These are phyloP conservation scores for Sedum album DNA, from an alignment of 164 flowering plant species.

Conservation along the genomic window DNA sequence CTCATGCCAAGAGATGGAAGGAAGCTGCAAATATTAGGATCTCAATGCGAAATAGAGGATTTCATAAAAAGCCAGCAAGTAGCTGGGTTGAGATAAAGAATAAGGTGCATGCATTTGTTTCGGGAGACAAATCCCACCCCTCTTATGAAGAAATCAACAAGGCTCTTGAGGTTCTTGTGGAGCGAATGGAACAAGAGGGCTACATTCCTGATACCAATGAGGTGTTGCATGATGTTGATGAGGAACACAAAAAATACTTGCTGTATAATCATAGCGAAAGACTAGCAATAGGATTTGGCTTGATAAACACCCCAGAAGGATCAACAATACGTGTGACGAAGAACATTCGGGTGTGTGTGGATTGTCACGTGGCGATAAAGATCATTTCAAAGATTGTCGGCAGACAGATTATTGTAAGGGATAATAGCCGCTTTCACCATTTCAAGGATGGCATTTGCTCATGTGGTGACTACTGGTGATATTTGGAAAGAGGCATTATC, in stretches of 20 bases:
- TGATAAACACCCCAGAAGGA: slow-evolving; percentile 59
- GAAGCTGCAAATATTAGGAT: slow-evolving; percentile 55
- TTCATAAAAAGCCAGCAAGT: slow-evolving; percentile 64
- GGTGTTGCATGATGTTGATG: slow-evolving; percentile 69
- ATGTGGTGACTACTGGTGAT: slow-evolving; percentile 10
- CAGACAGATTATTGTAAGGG: slow-evolving; percentile 10
- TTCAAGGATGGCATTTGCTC: slow-evolving; percentile 8
- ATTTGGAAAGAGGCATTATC: not conserved
- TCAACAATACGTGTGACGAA: slow-evolving; percentile 55
- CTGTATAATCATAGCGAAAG: slow-evolving; percentile 50
- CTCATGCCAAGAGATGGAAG: slow-evolving; percentile 57
- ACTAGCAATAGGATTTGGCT: slow-evolving; percentile 62
- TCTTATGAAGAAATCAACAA: slow-evolving; percentile 36
- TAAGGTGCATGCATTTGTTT: slow-evolving; percentile 52
- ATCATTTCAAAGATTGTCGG: slow-evolving; percentile 9
- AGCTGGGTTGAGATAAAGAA: slow-evolving; percentile 80
- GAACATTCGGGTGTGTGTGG: slow-evolving; percentile 54
- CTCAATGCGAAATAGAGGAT: slow-evolving; percentile 45
- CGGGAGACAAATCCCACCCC: slow-evolving; percentile 74
- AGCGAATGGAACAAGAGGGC: slow-evolving; percentile 65
- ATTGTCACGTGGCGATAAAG: slow-evolving; percentile 10
- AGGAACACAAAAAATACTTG: slow-evolving; percentile 53
- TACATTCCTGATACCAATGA: slow-evolving; percentile 56
- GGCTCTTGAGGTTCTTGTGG: slow-evolving; percentile 38
- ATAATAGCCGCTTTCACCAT: slow-evolving; percentile 11